Base-by-base conservation (phyloP, 345 rosid genomes). In the Rhodamnia rubescens region DNA sequence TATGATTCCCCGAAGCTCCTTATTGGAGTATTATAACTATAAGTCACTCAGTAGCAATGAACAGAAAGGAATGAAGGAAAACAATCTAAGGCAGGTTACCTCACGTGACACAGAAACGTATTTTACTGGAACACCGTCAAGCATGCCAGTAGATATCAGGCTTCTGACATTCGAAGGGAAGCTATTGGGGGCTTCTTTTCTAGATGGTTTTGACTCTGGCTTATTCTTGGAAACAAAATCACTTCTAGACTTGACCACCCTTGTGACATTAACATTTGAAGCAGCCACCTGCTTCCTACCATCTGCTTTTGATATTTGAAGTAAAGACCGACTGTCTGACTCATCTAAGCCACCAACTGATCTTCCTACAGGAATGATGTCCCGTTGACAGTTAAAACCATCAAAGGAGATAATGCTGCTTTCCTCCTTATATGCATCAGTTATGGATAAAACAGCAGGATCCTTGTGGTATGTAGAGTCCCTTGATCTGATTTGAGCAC, bases 131-230 rank as follows among this genome's bases (percentile, higher is more conserved):
- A 95, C 95, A 9, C 98, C 96, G 85, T 96, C 98, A 7, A 95
- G 98, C 97, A 94, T 95, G 85, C 98, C 98, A 29, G 99, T 96
- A 69, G 97, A 94, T 89, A 97, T 92, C 91, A 95, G 91, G 89
- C 98, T 95, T 89, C 97, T 94, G 49, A 97, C 98, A 75, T 95
- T 97, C 56, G 98, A 94, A 86, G 99, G 99, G 86, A 97, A 97
- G 92, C 95, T 93, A 78, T 96, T 94, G 69, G 95, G 95, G 82
- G 97, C 95, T 87, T 95, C 98, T 86, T 94, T 95, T 90, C 85
- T 93, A 69, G 92, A 87, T n/a, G 90, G 20, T 90, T 94, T 94
- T 21, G 85, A 78, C 81, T 91, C 97, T 55, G 86, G 84, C 89
- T 93, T 97, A 86, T 86, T 93, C 91, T 90, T 94, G 47, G 92